phyloP scores from a whole-genome alignment of 1,284 basidiomycete species.

The Chalciporus sp. region DNA sequence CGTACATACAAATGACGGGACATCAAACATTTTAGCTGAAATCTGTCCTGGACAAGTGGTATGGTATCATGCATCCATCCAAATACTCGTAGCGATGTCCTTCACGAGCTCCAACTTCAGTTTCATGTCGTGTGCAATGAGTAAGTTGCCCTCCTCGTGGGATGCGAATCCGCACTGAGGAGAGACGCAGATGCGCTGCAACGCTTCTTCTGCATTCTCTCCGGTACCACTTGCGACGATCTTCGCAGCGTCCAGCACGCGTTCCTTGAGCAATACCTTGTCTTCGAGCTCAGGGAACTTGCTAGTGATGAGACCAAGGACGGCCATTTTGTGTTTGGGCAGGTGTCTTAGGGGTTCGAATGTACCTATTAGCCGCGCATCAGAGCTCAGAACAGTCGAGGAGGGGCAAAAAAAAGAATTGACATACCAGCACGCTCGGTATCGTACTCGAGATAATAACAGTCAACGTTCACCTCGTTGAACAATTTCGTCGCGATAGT shows the following conservation, averaged over 20 bases:
- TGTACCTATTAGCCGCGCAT: constrained; percentile 13
- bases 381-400: neutral
- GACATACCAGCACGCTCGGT: constrained; percentile 69
- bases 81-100: constrained; percentile 26
- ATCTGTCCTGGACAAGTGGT: neutral
- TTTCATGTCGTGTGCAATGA: constrained; percentile 25
- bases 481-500: constrained; percentile 77
- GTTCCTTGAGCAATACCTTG: constrained; percentile 54
- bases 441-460: constrained; percentile 82
- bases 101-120: constrained; percentile 27
- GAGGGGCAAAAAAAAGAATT: too few species aligned
- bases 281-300: constrained; percentile 72
- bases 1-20: neutral
- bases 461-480: constrained; percentile 72
- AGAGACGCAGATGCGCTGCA: constrained; percentile 68
- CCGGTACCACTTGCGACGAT: constrained; percentile 55
- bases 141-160: constrained; percentile 61
- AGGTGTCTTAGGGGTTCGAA: constrained; percentile 70
- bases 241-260: constrained; percentile 67
- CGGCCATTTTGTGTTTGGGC: constrained; percentile 66
- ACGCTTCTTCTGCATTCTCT: constrained; percentile 54
- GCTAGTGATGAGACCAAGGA: constrained; percentile 75
- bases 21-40: neutral
- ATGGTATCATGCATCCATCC: constrained; percentile 23
- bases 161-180: constrained; percentile 79